Conservation (phyloP, 2,329 filamentous ascomycete species). For the Pseudocercospora fuligena region DNA sequence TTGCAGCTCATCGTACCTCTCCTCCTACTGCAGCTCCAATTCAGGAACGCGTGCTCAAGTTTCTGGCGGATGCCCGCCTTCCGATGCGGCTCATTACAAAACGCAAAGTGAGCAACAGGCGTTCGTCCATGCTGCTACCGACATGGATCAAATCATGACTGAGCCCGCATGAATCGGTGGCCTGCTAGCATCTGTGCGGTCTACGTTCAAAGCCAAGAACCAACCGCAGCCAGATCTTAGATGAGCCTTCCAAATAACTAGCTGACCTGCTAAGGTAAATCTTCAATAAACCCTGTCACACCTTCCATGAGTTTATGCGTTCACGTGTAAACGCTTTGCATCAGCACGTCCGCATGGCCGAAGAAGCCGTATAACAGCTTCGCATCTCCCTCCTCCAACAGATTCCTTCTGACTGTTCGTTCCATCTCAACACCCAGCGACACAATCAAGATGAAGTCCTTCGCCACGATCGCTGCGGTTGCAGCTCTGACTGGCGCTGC, state of each 20-base stretch:
- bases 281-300: neutral
- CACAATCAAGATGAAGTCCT: conserved; percentile 32
- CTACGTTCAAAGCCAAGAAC: conserved; percentile 2
- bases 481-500: conserved; percentile 31
- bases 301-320: neutral
- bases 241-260: conserved; percentile 6
- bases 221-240: neutral
- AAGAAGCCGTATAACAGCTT: conserved; percentile 3
- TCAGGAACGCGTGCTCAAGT: neutral
- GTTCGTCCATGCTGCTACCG: neutral
- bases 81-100: neutral
- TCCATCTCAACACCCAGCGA: neutral
- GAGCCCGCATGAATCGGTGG: neutral
- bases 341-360: neutral
- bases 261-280: conserved; percentile 1
- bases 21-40: neutral
- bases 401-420: no score
- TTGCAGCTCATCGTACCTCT: neutral
- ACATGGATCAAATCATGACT: neutral
- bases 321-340: neutral
- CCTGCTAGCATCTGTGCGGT: neutral
- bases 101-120: neutral
- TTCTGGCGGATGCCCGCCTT: neutral
- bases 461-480: conserved; percentile 30
- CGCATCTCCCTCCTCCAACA: neutral